These are phyloP conservation scores for Dothideomycetes sp. DNA, from an alignment of 2,329 filamentous ascomycete species.

Conservation along the genomic window DNA sequence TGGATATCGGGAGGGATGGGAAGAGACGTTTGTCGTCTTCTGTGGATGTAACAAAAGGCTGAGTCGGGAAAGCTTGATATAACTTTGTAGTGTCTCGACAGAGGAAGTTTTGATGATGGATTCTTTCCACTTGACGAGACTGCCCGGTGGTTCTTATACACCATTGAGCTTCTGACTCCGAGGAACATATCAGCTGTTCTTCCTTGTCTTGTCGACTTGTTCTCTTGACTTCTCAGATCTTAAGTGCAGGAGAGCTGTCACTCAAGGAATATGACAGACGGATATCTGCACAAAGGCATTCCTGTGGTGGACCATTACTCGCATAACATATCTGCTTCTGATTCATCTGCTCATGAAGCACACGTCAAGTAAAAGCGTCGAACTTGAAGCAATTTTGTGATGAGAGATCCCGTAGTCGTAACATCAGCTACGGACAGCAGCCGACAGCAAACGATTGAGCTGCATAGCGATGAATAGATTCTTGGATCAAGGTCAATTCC, in stretches of 20 bases:
- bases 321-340: no score
- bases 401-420: no score
- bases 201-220: slow-evolving; percentile 1
- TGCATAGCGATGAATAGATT: no score
- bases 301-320: no score
- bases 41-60: neutral
- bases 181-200: slow-evolving; percentile 6
- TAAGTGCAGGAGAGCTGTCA: slow-evolving; percentile 6
- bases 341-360: no score
- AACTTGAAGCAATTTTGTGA: no score
- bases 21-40: neutral
- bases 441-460: no score
- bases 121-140: neutral
- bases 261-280: slow-evolving; percentile 1
- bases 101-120: neutral
- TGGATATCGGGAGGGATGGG: neutral
- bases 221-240: neutral
- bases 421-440: no score
- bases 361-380: no score
- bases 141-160: neutral
- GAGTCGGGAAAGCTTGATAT: neutral
- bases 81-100: no score
- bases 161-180: neutral
- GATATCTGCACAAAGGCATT: neutral
- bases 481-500: no score